Conservation (phyloP, 495 filamentous ascomycete species). For the Penicillium dipodomyicola region DNA sequence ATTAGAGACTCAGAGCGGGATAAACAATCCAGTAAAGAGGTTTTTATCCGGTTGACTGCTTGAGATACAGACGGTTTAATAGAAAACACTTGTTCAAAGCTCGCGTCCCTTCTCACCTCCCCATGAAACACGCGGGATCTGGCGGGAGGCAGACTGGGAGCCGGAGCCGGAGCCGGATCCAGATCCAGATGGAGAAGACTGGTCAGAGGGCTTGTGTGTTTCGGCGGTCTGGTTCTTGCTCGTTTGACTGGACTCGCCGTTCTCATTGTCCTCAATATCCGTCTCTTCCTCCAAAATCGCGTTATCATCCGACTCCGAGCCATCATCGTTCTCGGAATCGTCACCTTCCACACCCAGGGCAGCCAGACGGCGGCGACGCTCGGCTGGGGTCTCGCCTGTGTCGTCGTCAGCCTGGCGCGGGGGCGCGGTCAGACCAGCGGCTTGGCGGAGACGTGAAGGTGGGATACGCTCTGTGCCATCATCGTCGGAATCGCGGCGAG, state of each 20-base stretch:
- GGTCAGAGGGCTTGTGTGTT: conserved; percentile 23
- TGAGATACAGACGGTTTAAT: neutral
- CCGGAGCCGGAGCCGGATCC: conserved; percentile 18
- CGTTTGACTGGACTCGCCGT: conserved; percentile 17
- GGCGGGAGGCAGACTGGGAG: conserved; percentile 13
- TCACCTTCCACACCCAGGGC: conserved; percentile 69
- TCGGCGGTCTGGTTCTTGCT: conserved; percentile 36
- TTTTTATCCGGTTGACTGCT: neutral
- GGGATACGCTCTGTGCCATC: conserved; percentile 57
- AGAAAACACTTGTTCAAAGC: neutral
- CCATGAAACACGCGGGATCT: conserved; percentile 29
- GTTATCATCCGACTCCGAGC: conserved; percentile 21
- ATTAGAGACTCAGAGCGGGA: neutral
- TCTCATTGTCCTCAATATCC: conserved; percentile 32
- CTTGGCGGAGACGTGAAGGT: conserved; percentile 40
- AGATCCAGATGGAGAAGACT: conserved; percentile 21
- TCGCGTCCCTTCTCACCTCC: conserved; percentile 34
- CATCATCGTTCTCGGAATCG: conserved; percentile 59
- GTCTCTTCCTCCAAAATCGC: conserved; percentile 23
- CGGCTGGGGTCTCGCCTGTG: conserved; percentile 74
- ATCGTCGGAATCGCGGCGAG: conserved; percentile 54
- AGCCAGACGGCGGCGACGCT: conserved; percentile 76
- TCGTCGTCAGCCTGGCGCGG: conserved; percentile 40
- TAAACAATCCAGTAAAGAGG: neutral
- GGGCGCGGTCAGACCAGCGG: conserved; percentile 33